A percentile compares a stretch with the other conserved stretches of the same genome.
phyloP scores from a whole-genome alignment of 129 eudicot species.

The Helianthus tuberosus region DNA sequence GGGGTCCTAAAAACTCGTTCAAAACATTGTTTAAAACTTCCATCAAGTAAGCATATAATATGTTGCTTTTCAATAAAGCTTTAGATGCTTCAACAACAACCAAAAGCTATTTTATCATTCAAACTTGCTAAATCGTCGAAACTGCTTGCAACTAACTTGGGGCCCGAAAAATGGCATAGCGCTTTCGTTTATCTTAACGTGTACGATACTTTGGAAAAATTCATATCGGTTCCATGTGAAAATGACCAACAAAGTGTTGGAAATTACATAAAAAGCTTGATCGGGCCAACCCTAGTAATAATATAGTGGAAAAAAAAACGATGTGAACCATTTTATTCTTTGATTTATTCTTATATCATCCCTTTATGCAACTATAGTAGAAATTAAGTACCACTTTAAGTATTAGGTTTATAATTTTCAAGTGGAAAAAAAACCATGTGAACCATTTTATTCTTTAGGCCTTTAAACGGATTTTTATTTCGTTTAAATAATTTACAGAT shows the following conservation, averaged over 20 bases:
- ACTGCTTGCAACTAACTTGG: background rate
- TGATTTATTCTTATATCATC: constrained; percentile 10
- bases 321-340: background rate
- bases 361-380: constrained; percentile 21
- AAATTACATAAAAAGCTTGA: background rate
- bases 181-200: background rate
- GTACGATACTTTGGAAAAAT: background rate
- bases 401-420: constrained; percentile 1
- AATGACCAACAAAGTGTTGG: background rate
- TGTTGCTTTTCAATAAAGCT: background rate
- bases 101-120: too few species aligned
- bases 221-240: background rate
- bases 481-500: background rate
- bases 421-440: too few species aligned
- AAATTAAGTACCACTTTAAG: background rate
- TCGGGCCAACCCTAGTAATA: background rate
- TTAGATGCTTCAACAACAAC: background rate
- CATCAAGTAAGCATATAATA: too few species aligned
- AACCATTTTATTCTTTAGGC: too few species aligned
- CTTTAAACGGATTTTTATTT: background rate
- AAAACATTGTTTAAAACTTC: too few species aligned
- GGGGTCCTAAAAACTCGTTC: too few species aligned
- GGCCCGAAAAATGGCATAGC: background rate
- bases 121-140: background rate
- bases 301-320: too few species aligned